phyloP scores from a whole-genome alignment of 768 basidiomycete genomes.

The Trametes meyenii region DNA sequence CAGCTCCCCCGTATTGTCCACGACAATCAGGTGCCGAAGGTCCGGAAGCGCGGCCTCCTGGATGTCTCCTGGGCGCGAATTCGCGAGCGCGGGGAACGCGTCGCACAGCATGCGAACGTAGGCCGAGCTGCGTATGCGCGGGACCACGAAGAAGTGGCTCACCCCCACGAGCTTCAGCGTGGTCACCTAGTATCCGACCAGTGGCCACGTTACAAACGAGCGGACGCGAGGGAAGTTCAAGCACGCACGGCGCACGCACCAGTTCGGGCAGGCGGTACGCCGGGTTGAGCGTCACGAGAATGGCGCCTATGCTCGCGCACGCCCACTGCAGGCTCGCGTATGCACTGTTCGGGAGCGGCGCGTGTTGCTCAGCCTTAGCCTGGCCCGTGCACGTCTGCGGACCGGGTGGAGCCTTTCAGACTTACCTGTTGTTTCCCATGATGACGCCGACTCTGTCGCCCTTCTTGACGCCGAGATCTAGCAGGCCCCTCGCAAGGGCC shows the following conservation, averaged over 20 bases:
- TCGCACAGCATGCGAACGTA: constrained; percentile 64
- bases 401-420: neutral
- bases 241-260: constrained; percentile 44
- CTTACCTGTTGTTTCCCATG: constrained; percentile 85
- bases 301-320: constrained; percentile 81
- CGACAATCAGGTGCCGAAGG: constrained; percentile 64
- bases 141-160: constrained; percentile 72
- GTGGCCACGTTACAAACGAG: neutral
- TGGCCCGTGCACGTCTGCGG: neutral
- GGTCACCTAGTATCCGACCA: constrained; percentile 48
- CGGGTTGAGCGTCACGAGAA: constrained; percentile 82
- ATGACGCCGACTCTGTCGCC: constrained; percentile 80
- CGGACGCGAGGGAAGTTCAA: neutral
- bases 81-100: constrained; percentile 57
- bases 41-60: constrained; percentile 60
- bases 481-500: constrained; percentile 70
- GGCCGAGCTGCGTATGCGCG: constrained; percentile 62
- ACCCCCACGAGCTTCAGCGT: constrained; percentile 67
- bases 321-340: constrained; percentile 88
- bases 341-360: constrained; percentile 47
- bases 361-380: neutral
- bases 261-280: constrained; percentile 75
- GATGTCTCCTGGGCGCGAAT: constrained; percentile 54
- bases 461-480: constrained; percentile 68
- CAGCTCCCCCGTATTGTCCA: constrained; percentile 55